These are phyloP conservation scores for Rhizopus stolonifer DNA, from an alignment of 371 early-diverging fungal species.

Conservation along the genomic window DNA sequence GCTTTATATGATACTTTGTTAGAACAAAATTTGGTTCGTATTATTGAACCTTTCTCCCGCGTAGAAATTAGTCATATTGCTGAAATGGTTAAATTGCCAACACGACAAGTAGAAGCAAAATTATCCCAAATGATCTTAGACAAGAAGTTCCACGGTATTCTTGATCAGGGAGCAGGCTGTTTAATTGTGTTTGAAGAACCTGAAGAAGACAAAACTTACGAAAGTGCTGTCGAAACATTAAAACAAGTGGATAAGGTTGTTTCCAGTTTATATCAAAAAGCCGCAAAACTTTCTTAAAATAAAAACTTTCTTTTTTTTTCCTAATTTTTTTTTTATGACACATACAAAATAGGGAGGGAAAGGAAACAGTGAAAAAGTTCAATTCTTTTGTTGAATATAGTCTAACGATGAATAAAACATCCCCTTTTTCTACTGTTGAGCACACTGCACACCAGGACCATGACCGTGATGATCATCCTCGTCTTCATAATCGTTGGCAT, in stretches of 20 bases:
- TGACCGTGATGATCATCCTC: constrained; percentile 65
- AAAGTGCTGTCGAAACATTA: constrained; percentile 89
- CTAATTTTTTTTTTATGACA: neutral
- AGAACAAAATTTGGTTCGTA: constrained; percentile 95
- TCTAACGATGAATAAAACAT: constrained; percentile 9
- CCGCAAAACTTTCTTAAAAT: constrained; percentile 25
- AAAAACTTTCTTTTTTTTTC: neutral
- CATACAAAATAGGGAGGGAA: neutral
- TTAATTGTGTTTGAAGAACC: constrained; percentile 92
- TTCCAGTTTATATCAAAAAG: constrained; percentile 93
- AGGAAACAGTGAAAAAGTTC: neutral
- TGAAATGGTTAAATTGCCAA: constrained; percentile 86
- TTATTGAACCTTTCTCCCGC: constrained; percentile 97
- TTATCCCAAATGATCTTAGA: constrained; percentile 99
- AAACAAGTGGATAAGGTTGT: constrained; percentile 95
- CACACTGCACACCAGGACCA: constrained; percentile 91
- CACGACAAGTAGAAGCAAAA: constrained; percentile 90
- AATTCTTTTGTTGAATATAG: neutral
- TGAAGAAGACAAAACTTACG: constrained; percentile 88
- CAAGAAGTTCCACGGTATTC: constrained; percentile 91
- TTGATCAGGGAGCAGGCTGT: constrained; percentile 97
- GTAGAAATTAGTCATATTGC: constrained; percentile 97
- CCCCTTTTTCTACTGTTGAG: constrained; percentile 76
- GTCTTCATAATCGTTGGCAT: constrained; percentile 65
- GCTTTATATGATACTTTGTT: constrained; percentile 95